A percentile compares a stretch with the other conserved stretches of the same genome.
Evolutionary conservation across 768 basidiomycete species (phyloP).

Genomic region (Kwoniella bestiolae): DNA sequence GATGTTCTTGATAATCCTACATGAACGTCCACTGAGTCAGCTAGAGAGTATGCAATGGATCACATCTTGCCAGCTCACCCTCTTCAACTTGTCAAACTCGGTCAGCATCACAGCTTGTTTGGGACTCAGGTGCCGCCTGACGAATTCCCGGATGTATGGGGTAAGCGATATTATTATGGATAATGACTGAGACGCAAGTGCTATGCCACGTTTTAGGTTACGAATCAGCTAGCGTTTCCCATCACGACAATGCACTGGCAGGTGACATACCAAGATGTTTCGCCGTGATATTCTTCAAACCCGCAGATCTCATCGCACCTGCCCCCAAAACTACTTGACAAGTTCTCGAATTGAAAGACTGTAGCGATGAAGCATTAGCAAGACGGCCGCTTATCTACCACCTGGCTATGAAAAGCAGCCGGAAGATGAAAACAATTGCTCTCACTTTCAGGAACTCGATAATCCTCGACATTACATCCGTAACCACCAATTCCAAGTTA

Average conservation of each 20-base stretch:
- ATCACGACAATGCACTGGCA: background rate
- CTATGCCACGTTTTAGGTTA: conserved; percentile 58
- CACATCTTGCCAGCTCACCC: conserved; percentile 64
- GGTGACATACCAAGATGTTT: conserved; percentile 80
- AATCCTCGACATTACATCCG: conserved; percentile 90
- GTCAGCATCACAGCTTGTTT: conserved; percentile 96
- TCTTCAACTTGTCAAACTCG: conserved; percentile 97
- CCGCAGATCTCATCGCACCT: conserved; percentile 98
- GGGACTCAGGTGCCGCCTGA: conserved; percentile 87
- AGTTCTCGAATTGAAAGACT: conserved; percentile 93
- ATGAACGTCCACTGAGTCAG: conserved; percentile 5
- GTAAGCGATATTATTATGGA: conserved; percentile 93
- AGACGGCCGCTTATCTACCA: too few species aligned
- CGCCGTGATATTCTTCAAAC: conserved; percentile 96
- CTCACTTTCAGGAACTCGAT: conserved; percentile 86
- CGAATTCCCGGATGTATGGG: conserved; percentile 92
- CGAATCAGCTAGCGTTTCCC: background rate
- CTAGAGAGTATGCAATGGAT: background rate
- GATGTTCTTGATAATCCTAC: conserved; percentile 98
- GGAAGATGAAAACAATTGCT: too few species aligned
- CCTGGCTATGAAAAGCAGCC: too few species aligned
- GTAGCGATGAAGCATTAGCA: background rate
- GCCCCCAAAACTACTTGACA: conserved; percentile 98
- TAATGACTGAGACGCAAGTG: conserved; percentile 92
- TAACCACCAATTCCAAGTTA: conserved; percentile 85